These are phyloP conservation scores for Pluteus cervinus DNA, from an alignment of 768 basidiomycete species.

Conservation along the genomic window DNA sequence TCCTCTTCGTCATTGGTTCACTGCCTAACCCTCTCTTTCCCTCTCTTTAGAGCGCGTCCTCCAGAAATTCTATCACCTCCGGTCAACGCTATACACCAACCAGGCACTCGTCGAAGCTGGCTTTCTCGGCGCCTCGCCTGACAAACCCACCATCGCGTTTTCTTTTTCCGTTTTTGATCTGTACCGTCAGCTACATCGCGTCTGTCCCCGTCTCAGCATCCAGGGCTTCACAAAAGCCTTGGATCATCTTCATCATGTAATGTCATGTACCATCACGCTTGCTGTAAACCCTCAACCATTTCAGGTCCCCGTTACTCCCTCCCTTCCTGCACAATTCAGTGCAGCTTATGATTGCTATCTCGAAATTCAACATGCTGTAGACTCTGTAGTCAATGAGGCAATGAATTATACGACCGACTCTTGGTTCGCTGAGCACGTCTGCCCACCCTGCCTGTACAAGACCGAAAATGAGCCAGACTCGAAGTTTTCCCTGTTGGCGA, in stretches of 20 bases:
- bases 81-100: slow-evolving; percentile 11
- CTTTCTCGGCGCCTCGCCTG: slow-evolving; percentile 15
- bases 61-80: neutral
- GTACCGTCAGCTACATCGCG: slow-evolving; percentile 16
- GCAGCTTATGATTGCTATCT: slow-evolving; percentile 10
- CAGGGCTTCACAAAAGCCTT: slow-evolving; percentile 9
- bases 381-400: neutral
- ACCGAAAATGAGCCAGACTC: too few relatives aligned
- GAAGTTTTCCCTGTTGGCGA: too few relatives aligned
- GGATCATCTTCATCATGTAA: slow-evolving; percentile 13
- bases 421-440: too few relatives aligned
- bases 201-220: slow-evolving; percentile 17
- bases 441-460: too few relatives aligned
- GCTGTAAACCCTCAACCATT: too few relatives aligned
- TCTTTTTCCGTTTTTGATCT: slow-evolving; percentile 13
- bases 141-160: slow-evolving; percentile 12
- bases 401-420: too few relatives aligned
- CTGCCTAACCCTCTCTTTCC: slow-evolving; percentile 10
- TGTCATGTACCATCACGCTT: too few relatives aligned
- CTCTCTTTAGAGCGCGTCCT: slow-evolving; percentile 13
- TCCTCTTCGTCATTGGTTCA: too few relatives aligned
- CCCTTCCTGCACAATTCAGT: slow-evolving; percentile 6
- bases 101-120: slow-evolving; percentile 13
- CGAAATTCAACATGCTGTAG: slow-evolving; percentile 3
- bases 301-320: slow-evolving; percentile 1